Evolutionary conservation across 1,284 basidiomycete genomes (phyloP).

Genomic region (Wallemia ichthyophaga): DNA sequence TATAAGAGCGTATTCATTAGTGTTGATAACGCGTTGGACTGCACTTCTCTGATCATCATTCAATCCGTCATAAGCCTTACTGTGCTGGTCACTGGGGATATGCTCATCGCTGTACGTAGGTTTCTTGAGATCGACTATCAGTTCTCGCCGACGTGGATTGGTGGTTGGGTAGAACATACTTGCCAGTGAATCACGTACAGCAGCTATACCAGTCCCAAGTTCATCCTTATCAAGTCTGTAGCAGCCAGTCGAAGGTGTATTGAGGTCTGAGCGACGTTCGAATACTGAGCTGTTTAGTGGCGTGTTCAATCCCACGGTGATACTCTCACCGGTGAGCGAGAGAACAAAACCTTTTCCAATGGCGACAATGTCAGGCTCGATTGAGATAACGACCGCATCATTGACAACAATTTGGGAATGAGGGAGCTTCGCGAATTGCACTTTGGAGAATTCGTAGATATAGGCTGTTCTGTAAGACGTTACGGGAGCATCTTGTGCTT

Average conservation of each 20-base stretch:
- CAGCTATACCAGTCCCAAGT: constrained; percentile 50
- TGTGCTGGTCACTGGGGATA: constrained; percentile 8
- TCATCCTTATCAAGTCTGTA: constrained; percentile 91
- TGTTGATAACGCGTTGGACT: constrained; percentile 38
- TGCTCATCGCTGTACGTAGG: constrained; percentile 29
- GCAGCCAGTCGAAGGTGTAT: constrained; percentile 14
- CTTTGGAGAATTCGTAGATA: neutral
- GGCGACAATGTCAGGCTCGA: constrained; percentile 53
- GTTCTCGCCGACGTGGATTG: constrained; percentile 28
- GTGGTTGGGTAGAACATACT: constrained; percentile 56
- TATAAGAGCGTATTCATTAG: constrained; percentile 67
- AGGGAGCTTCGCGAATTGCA: neutral
- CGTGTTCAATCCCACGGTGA: constrained; percentile 55
- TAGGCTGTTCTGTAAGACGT: neutral
- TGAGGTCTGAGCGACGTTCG: constrained; percentile 9
- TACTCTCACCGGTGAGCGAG: constrained; percentile 29
- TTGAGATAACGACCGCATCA: constrained; percentile 56
- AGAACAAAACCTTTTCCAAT: constrained; percentile 58
- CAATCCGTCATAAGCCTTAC: constrained; percentile 19
- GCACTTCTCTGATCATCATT: constrained; percentile 49
- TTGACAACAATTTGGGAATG: constrained; percentile 19
- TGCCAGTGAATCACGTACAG: constrained; percentile 67
- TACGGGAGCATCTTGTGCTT: neutral
- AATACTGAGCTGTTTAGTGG: constrained; percentile 30
- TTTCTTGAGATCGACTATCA: constrained; percentile 47